Percentiles rank a stretch among this genome's conserved stretches.
Conservation (phyloP, 2,329 filamentous ascomycete species). For the Fusarium albidum region DNA sequence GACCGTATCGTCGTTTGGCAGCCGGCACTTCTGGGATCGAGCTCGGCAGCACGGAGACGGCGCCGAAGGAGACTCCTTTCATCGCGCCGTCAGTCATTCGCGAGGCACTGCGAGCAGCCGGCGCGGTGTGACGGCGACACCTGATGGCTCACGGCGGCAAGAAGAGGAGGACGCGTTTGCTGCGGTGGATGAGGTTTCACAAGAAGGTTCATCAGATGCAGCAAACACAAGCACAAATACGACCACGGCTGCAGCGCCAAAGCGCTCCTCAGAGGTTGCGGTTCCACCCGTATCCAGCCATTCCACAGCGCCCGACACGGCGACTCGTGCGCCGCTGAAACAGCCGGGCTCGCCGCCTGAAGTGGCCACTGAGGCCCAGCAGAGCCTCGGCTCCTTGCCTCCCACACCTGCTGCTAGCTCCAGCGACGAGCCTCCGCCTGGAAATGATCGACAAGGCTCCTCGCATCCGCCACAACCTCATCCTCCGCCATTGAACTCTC, state of each 20-base stretch:
- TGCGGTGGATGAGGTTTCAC: constrained; percentile 12
- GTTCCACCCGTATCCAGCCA: constrained; percentile 33
- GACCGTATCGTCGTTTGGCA: constrained; percentile 32
- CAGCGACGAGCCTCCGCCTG: constrained; percentile 33
- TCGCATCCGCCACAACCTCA: constrained; percentile 34
- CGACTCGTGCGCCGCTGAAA: constrained; percentile 31
- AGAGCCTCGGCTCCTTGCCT: constrained; percentile 34
- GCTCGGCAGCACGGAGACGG: constrained; percentile 22
- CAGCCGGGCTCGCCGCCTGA: constrained; percentile 30
- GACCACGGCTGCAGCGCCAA: background rate
- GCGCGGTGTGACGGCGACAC: constrained; percentile 26
- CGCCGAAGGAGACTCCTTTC: constrained; percentile 27
- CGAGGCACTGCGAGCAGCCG: constrained; percentile 32
- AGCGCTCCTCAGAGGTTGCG: constrained; percentile 24
- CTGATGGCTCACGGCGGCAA: constrained; percentile 24
- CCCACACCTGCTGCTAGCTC: constrained; percentile 35
- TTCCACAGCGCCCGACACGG: constrained; percentile 24
- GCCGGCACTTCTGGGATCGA: constrained; percentile 36
- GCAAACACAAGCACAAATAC: constrained; percentile 13
- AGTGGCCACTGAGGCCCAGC: constrained; percentile 15
- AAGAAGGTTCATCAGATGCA: constrained; percentile 23
- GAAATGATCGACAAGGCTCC: constrained; percentile 31
- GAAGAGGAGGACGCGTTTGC: constrained; percentile 20
- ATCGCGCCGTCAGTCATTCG: constrained; percentile 33
- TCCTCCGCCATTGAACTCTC: constrained; percentile 32